phyloP scores from a whole-genome alignment of 805 yeast species.

The Sungouiozyma intestinalis region DNA sequence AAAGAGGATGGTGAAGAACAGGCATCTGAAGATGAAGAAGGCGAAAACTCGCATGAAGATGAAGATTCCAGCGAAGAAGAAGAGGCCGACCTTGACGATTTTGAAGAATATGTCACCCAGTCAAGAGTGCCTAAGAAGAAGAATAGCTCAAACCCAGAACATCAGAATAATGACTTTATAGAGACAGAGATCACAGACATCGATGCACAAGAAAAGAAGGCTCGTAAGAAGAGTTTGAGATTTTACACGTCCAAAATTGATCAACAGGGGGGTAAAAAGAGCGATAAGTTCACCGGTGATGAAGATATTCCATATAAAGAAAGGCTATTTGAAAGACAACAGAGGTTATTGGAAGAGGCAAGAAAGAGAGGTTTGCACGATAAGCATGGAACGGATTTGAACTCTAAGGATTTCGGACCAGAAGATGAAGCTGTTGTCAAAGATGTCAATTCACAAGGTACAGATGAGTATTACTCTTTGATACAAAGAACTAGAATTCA shows the following conservation, averaged over 20 bases:
- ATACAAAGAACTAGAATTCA: slow-evolving; percentile 38
- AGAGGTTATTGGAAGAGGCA: slow-evolving; percentile 79
- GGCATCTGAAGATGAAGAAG: slow-evolving; percentile 9
- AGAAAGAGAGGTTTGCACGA: slow-evolving; percentile 64
- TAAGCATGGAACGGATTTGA: slow-evolving; percentile 47
- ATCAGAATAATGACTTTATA: slow-evolving; percentile 42
- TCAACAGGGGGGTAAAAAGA: slow-evolving; percentile 58
- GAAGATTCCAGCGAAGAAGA: slow-evolving; percentile 15
- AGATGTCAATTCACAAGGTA: slow-evolving; percentile 36
- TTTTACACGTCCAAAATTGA: slow-evolving; percentile 97
- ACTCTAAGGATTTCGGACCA: slow-evolving; percentile 37
- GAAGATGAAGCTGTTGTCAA: slow-evolving; percentile 38
- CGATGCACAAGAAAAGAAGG: slow-evolving; percentile 77
- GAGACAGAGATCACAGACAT: slow-evolving; percentile 69
- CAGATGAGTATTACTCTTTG: slow-evolving; percentile 47
- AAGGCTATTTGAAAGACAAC: slow-evolving; percentile 82
- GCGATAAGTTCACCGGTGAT: slow-evolving; percentile 64
- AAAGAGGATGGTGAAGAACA: slow-evolving; percentile 9
- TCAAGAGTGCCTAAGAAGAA: slow-evolving; percentile 41
- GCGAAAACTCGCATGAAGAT: slow-evolving; percentile 14
- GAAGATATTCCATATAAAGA: slow-evolving; percentile 86
- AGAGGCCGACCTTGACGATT: slow-evolving; percentile 29
- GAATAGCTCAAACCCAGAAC: slow-evolving; percentile 15
- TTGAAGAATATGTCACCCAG: slow-evolving; percentile 42
- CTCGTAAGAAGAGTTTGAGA: slow-evolving; percentile 71